phyloP scores from a whole-genome alignment of 1,284 basidiomycete genomes.

The Limonomyces culmigenus region DNA sequence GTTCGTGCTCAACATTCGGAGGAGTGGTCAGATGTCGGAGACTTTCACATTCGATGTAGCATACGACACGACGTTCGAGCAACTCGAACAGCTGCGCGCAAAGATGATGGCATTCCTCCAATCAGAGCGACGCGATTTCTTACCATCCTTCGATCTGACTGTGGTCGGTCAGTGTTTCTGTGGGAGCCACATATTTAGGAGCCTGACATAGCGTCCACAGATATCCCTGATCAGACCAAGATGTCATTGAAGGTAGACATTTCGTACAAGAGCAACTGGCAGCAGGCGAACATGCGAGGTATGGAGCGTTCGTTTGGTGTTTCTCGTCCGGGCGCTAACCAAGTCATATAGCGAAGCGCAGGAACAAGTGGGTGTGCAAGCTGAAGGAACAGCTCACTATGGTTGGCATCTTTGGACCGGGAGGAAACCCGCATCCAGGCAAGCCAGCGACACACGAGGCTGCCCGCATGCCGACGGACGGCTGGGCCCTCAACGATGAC shows the following conservation, averaged over 20 bases:
- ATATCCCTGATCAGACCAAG: conserved; percentile 72
- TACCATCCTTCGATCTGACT: conserved; percentile 53
- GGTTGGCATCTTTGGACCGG: conserved; percentile 61
- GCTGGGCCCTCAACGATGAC: conserved; percentile 34
- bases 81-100: conserved; percentile 63
- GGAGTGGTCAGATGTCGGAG: conserved; percentile 66
- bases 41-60: conserved; percentile 69
- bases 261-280: conserved; percentile 84
- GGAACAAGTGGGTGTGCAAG: conserved; percentile 87
- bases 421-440: conserved; percentile 47
- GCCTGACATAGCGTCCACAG: conserved; percentile 22
- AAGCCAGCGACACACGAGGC: conserved; percentile 44
- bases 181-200: too few species aligned
- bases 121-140: conserved; percentile 53
- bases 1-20: conserved; percentile 58
- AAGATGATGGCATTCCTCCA: conserved; percentile 75
- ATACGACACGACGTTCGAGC: conserved; percentile 68
- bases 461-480: conserved; percentile 16
- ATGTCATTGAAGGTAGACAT: conserved; percentile 72
- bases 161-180: conserved; percentile 30
- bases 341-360: conserved; percentile 48
- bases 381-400: conserved; percentile 62
- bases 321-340: too few species aligned
- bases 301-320: conserved; percentile 1
- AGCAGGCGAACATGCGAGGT: conserved; percentile 67